A percentile compares a stretch with the other conserved stretches of the same genome.
Conservation (phyloP, 164 flowering plant species). For the Liquidambar formosana region DNA sequence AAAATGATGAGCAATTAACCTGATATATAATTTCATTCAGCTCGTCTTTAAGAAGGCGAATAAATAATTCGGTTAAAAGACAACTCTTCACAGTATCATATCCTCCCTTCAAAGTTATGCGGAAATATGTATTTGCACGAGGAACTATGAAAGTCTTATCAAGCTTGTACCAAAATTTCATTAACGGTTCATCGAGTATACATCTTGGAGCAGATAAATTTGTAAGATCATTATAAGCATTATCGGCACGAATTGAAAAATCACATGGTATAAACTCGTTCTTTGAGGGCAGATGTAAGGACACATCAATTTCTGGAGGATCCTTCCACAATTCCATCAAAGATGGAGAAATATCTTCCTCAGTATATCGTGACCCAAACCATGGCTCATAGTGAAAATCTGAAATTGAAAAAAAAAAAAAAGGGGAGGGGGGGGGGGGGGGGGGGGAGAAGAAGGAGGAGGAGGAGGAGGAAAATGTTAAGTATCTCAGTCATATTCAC, state of each 20-base stretch:
- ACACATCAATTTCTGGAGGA: conserved; percentile 64
- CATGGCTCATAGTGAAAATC: conserved; percentile 80
- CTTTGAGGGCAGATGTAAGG: conserved; percentile 73
- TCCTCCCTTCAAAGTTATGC: conserved; percentile 77
- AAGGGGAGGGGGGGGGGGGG: too few relatives aligned
- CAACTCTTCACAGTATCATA: conserved; percentile 52
- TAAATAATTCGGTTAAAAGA: conserved; percentile 78
- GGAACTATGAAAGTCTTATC: conserved; percentile 82
- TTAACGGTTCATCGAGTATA: conserved; percentile 70
- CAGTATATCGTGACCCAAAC: conserved; percentile 80
- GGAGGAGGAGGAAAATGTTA: too few relatives aligned
- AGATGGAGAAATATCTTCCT: conserved; percentile 69
- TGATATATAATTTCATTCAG: conserved; percentile 90
- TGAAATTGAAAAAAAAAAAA: conserved; percentile 30
- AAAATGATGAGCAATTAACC: conserved; percentile 36
- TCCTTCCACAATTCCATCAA: conserved; percentile 73
- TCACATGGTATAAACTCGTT: conserved; percentile 90
- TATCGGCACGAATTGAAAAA: conserved; percentile 66
- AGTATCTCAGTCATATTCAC: background rate
- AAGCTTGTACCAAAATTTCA: conserved; percentile 94
- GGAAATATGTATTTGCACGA: conserved; percentile 92
- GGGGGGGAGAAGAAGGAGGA: too few relatives aligned
- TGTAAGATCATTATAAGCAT: conserved; percentile 14
- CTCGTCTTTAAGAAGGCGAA: conserved; percentile 86
- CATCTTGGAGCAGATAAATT: conserved; percentile 53